Base-by-base conservation (phyloP, 2,329 filamentous ascomycete genomes). In the Neophaeococcomyces aloes region DNA sequence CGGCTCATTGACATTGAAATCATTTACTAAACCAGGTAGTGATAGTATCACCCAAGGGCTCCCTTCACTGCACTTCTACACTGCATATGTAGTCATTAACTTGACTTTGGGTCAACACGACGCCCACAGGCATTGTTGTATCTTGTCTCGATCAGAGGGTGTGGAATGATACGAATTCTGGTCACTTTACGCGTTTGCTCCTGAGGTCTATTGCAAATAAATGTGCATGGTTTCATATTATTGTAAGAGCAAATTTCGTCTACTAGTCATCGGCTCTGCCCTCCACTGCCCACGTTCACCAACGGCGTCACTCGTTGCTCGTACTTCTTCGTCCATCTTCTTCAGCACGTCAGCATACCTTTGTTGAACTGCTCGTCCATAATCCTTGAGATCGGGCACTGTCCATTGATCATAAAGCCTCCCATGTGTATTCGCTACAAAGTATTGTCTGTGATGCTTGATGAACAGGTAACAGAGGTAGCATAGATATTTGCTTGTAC, bases 351-450 rank as follows among this genome's bases (percentile, higher is more conserved):
- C 31, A 31, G 23, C 17, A 31, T 44, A 44, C 6, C 14, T 35
- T 7, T 17, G n/a, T 30, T 25, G 15, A 8, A 19, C 31, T 11
- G 17, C 5, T 4, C 31, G 13, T n/a, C 13, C 4, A 32, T 48
- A 52, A 17, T 48, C 48, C 4, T 35, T 35, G n/a, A 52, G 40
- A 29, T 52, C 50, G 19, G 50, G 50, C 33, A 52, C 49, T 34
- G 50, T 56, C 53, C 53, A 56, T 42, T 52, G 52, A 39, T 54
- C 47, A 38, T 52, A 54, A 13, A 56, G 36, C 25, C 52, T 42
- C 15, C 53, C 52, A 46, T 54, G 52, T 14, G 47, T 53, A 21
- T 45, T 42, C 14, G 50, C 42, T 14, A 48, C 45, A 7, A 33
- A 19, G 27, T 47, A 52, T 19, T 31, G 14, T 27, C 40, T 33